Conservation (phyloP, 2,329 filamentous ascomycete species). For the Sphaerostilbella broomeana region DNA sequence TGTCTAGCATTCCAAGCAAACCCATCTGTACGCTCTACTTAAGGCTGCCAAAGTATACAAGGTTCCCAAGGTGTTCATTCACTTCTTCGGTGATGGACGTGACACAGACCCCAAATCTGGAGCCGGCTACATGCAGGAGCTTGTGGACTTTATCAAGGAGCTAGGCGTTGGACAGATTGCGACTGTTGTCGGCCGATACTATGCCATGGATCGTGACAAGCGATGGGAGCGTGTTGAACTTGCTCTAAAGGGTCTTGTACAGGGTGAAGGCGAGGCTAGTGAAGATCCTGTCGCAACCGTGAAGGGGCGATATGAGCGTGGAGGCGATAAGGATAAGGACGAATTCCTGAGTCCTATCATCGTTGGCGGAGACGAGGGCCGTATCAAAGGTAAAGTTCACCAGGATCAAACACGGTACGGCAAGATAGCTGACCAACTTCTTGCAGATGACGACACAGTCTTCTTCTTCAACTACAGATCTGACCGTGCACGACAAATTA, state of each 20-base stretch:
- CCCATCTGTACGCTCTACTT: slow-evolving; percentile 81
- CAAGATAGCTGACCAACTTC: slow-evolving; percentile 8
- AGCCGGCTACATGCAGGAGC: slow-evolving; percentile 77
- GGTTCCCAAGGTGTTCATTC: slow-evolving; percentile 89
- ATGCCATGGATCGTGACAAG: slow-evolving; percentile 99
- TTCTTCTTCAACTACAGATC: slow-evolving; percentile 99
- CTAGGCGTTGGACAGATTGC: slow-evolving; percentile 81
- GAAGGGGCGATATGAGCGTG: slow-evolving; percentile 78
- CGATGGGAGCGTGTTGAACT: slow-evolving; percentile 93
- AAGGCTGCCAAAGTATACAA: slow-evolving; percentile 82
- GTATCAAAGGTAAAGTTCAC: slow-evolving; percentile 66
- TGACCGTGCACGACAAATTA: slow-evolving; percentile 93
- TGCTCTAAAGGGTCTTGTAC: slow-evolving; percentile 77
- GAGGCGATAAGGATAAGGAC: slow-evolving; percentile 65
- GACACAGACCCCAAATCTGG: slow-evolving; percentile 97
- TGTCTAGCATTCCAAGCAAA: slow-evolving; percentile 79
- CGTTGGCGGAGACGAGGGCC: slow-evolving; percentile 75
- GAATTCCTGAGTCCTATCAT: slow-evolving; percentile 99
- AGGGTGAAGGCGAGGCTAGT: slow-evolving; percentile 80
- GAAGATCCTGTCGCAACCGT: slow-evolving; percentile 80
- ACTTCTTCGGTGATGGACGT: slow-evolving; percentile 97
- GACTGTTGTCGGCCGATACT: slow-evolving; percentile 93
- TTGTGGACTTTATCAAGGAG: slow-evolving; percentile 75
- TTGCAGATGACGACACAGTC: slow-evolving; percentile 75
- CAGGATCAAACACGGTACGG: background rate